Base-by-base conservation (phyloP, 805 yeast species). In the Ogataea zsoltii region DNA sequence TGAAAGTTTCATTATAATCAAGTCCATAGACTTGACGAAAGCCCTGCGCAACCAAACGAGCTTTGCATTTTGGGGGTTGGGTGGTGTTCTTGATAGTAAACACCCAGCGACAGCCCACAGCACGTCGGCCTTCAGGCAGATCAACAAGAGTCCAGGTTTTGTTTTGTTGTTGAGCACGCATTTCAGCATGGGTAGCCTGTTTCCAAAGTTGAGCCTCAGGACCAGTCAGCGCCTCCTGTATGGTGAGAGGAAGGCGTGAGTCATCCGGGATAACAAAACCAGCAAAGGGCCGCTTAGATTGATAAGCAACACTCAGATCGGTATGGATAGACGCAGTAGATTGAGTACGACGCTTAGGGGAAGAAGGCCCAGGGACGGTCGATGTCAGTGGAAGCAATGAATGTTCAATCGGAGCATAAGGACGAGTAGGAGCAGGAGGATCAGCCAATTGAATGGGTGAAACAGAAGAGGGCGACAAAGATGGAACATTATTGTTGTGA, bases 61-160 rank as follows among this genome's bases (percentile, higher is more conserved):
- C 38, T 14, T 34, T 34, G 16, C 25, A 25, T 11, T 14, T 10
- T 14, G 32, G 30, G 12, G 32, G 21, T 14, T 6, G 10, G 5
- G 29, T 5, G 7, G 32, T 21, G 17, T 13, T 36, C 39, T 36
- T 36, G 12, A 36, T 6, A 14, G 30, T 36, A 14, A 21, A 36
- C 16, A 36, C 39, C 21, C 32, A 25, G 39, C 39, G 32, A 36
- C 39, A 36, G 14, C 39, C 39, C 14, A 36, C 39, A 15, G 39
- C 32, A 15, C 21, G 5, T 7, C 32, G 19, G 7, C 39, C 39
- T n/a, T 19, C 17, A 11, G 17, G 32, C 5, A 36, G 19, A 25
- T 36, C 39, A 7, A 36, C 39, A 5, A 36, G 19, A 5, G 31
- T 7, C 39, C 30, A 21, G 9, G 31, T 36, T 11, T 25, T 17